Base-by-base conservation (phyloP, 192 early-diverging fungal genomes). In the Coemansia sp. region DNA sequence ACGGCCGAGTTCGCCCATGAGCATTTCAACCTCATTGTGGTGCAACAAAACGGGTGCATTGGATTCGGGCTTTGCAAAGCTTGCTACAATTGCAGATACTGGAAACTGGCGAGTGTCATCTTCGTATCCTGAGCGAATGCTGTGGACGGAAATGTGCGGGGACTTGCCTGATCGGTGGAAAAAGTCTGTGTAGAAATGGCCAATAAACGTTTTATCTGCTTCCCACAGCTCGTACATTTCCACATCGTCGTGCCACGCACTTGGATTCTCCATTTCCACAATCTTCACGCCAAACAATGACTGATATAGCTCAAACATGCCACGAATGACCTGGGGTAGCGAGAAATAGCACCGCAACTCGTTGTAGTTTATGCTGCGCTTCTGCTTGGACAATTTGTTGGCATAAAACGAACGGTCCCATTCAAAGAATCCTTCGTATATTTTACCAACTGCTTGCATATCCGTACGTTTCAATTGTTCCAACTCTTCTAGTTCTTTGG, bases 331-430 rank as follows among this genome's bases (percentile, higher is more conserved):
- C 59, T 47, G 64, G 11, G 73, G 67, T 45, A 86, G 66, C 10
- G 81, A 70, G 59, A 91, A 90, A 65, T 89, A 93, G 64, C 89
- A 73, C 54, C 86, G 87, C 63, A 92, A 80, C n/a, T 84, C 62
- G 50, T 89, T 83, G 37, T 88, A 68, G 53, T 89, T 86, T 39
- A 92, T 84, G 3, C 76, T 54, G 60, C 86, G 91, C 29, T 82
- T 60, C 14, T 81, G 70, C 60, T 89, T 82, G 38, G 86, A 60
- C 15, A 89, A 57, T 38, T 85, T 74, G 38, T 82, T 82, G 45
- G 81, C 69, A 50, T 91, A 93, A 63, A 88, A 93, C 21, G 66
- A 65, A 17, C 81, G 64, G 64, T 93, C 90, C 87, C 89, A 93
- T 1, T 89, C 87, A 65, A 72, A 54, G 17, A 67, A 47, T n/a